Evolutionary conservation across 1,284 basidiomycete genomes (phyloP).

Genomic region (Cutaneotrichosporon dermatis): DNA sequence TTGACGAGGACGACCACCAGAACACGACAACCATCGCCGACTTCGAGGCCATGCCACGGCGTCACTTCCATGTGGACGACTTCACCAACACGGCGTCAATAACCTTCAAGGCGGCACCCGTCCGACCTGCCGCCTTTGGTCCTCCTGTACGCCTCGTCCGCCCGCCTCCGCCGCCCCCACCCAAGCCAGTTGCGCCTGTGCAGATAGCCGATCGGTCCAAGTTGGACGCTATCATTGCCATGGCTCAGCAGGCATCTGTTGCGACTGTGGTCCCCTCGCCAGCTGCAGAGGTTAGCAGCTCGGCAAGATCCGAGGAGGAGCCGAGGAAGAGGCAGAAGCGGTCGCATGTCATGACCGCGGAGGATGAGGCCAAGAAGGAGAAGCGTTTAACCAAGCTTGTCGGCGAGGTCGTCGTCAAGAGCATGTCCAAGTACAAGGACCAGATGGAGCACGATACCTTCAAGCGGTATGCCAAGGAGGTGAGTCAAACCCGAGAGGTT

Average conservation of each 20-base stretch:
- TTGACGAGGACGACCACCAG: constrained; percentile 46
- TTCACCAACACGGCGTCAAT: constrained; percentile 35
- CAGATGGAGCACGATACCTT: constrained; percentile 78
- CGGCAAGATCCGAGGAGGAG: constrained; percentile 34
- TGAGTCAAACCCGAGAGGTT: constrained; percentile 43
- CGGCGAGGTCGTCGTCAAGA: constrained; percentile 81
- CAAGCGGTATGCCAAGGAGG: constrained; percentile 94
- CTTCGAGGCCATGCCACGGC: constrained; percentile 24
- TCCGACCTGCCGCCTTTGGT: constrained; percentile 23
- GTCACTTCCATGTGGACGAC: constrained; percentile 25
- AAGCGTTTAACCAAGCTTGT: constrained; percentile 78
- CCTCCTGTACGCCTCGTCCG: constrained; percentile 10
- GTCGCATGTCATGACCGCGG: constrained; percentile 23
- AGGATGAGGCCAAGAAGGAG: constrained; percentile 60
- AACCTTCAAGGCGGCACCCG: constrained; percentile 33
- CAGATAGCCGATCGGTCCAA: constrained; percentile 29
- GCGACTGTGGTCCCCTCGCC: not conserved
- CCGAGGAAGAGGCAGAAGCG: constrained; percentile 37
- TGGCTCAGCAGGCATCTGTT: constrained; percentile 32
- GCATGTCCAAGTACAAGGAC: constrained; percentile 82
- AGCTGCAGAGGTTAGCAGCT: constrained; percentile 22
- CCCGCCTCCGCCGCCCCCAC: constrained; percentile 25
- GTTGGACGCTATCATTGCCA: constrained; percentile 49
- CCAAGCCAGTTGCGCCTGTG: constrained; percentile 11
- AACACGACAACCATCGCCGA: constrained; percentile 44